Conservation (phyloP, 345 rosid species). For the Bruguiera gymnorhiza region DNA sequence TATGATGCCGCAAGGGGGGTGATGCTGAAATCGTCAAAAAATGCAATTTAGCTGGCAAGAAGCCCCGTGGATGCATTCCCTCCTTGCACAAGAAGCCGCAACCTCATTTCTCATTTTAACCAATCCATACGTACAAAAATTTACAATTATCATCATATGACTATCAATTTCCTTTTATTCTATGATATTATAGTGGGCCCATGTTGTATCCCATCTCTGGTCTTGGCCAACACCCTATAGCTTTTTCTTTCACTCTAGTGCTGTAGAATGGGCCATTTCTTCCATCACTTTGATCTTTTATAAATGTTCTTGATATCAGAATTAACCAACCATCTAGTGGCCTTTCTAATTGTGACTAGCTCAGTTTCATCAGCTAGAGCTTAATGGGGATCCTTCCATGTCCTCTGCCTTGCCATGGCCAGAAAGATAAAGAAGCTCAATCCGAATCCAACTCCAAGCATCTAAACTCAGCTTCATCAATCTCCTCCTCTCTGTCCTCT, state of each 20-base stretch:
- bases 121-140: too few species aligned
- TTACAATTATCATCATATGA: too few species aligned
- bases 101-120: too few species aligned
- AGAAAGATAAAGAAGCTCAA: slow-evolving; percentile 9
- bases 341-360: not conserved
- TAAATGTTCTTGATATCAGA: not conserved
- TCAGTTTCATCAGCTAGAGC: slow-evolving; percentile 9
- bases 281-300: not conserved
- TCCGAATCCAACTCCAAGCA: slow-evolving; percentile 5
- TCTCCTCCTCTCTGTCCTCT: slow-evolving; percentile 46
- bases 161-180: not conserved
- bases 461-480: slow-evolving; percentile 36
- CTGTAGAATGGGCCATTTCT: not conserved
- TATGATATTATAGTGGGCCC: not conserved
- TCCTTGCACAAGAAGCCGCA: too few species aligned
- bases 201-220: not conserved
- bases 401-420: slow-evolving; percentile 18
- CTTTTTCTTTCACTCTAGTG: not conserved
- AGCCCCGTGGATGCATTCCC: too few species aligned
- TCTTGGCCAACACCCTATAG: not conserved
- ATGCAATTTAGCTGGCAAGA: too few species aligned
- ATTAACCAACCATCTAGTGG: not conserved
- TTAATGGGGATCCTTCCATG: slow-evolving; percentile 44
- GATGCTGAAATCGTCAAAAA: too few species aligned
- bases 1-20: too few species aligned